Percentiles rank a stretch among this genome's conserved stretches.
Evolutionary conservation across 352 stramenopile genomes (phyloP).

Genomic region (Globisporangium apiculatum): DNA sequence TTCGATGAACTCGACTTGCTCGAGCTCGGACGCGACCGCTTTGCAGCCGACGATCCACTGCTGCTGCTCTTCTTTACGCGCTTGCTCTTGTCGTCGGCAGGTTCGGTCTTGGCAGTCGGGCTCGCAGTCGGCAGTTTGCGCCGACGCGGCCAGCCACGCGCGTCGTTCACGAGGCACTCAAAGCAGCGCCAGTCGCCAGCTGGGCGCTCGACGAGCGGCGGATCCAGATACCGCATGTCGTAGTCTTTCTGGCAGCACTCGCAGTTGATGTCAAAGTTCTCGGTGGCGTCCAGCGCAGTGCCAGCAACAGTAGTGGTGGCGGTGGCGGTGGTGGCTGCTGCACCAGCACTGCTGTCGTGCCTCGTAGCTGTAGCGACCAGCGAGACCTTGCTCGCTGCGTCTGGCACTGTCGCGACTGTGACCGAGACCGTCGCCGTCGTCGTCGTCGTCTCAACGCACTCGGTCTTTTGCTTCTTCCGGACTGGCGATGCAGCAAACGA

Average conservation of each 20-base stretch:
- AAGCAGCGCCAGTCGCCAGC: conserved; percentile 81
- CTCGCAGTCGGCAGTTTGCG: conserved; percentile 22
- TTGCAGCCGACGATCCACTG: conserved; percentile 31
- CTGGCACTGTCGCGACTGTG: not conserved
- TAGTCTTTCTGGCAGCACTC: conserved; percentile 73
- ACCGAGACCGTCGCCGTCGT: not conserved
- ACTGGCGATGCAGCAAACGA: conserved; percentile 2
- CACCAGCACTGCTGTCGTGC: not conserved
- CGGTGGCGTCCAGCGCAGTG: conserved; percentile 4
- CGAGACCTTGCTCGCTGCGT: not conserved
- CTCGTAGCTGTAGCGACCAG: not conserved
- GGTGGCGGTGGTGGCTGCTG: not conserved
- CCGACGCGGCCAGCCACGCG: conserved; percentile 67
- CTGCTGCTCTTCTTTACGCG: conserved; percentile 22
- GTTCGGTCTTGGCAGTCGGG: conserved; percentile 13
- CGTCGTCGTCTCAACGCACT: not conserved
- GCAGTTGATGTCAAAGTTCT: conserved; percentile 77
- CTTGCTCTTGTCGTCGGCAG: conserved; percentile 7
- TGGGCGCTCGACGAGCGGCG: conserved; percentile 65
- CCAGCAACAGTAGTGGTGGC: conserved; percentile 6
- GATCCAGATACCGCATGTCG: conserved; percentile 80
- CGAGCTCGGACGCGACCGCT: conserved; percentile 22
- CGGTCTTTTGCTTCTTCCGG: conserved; percentile 14
- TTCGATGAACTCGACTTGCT: conserved; percentile 41
- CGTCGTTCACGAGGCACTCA: conserved; percentile 85